Evolutionary conservation across 129 eudicot genomes (phyloP).

Genomic region (Rutidosis leptorrhynchoides): DNA sequence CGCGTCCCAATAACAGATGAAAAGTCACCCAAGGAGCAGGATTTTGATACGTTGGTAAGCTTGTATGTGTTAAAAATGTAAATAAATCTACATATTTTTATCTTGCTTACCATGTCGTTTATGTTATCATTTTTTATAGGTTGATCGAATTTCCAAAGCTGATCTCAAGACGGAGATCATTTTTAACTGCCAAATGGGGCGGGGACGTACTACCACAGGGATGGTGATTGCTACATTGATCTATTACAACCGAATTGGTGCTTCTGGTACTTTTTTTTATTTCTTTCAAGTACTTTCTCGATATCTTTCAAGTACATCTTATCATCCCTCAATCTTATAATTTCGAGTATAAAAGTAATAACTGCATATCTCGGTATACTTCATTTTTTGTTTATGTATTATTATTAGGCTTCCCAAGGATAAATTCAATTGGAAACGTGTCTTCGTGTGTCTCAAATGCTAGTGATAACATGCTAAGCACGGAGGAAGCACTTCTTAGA

Average conservation of each 20-base stretch:
- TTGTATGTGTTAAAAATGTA: slow-evolving; percentile 18
- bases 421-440: slow-evolving; percentile 65
- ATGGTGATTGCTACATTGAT: slow-evolving; percentile 97
- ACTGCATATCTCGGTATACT: slow-evolving; percentile 1
- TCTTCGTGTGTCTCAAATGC: slow-evolving; percentile 50
- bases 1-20: slow-evolving; percentile 96
- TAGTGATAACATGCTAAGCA: slow-evolving; percentile 52
- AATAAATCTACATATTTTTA: slow-evolving; percentile 17
- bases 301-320: not conserved
- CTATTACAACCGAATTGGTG: slow-evolving; percentile 76
- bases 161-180: slow-evolving; percentile 65
- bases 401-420: slow-evolving; percentile 74
- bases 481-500: slow-evolving; percentile 87
- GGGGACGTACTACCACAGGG: slow-evolving; percentile 97
- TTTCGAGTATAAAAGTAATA: not conserved
- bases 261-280: slow-evolving; percentile 59
- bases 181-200: slow-evolving; percentile 99
- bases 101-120: slow-evolving; percentile 14
- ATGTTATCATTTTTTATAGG: slow-evolving; percentile 40
- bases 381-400: not conserved
- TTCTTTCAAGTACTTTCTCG: not conserved
- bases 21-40: slow-evolving; percentile 95
- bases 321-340: slow-evolving; percentile 11
- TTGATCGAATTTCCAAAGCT: slow-evolving; percentile 69
- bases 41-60: slow-evolving; percentile 86